phyloP scores from a whole-genome alignment of 2,329 filamentous ascomycete genomes.

The Parasarocladium wereldwijsianum region DNA sequence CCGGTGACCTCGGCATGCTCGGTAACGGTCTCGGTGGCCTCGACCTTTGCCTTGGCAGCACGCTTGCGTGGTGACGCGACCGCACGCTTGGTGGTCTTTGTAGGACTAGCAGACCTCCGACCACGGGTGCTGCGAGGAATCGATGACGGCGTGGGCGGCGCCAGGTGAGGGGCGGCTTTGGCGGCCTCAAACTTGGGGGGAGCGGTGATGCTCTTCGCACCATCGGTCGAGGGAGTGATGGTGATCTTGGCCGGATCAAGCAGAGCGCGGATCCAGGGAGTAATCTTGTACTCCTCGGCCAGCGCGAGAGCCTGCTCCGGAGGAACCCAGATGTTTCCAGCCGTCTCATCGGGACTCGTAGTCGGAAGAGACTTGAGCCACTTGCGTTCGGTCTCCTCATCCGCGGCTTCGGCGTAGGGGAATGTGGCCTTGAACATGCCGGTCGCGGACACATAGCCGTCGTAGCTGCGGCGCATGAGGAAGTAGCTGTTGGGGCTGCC shows the following conservation, averaged over 20 bases:
- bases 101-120: constrained; percentile 43
- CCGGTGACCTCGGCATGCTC: constrained; percentile 17
- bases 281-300: constrained; percentile 75
- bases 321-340: constrained; percentile 92
- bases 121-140: constrained; percentile 30
- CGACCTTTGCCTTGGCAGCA: constrained; percentile 26
- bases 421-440: constrained; percentile 91
- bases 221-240: constrained; percentile 42
- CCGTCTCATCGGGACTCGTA: constrained; percentile 82
- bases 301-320: constrained; percentile 68
- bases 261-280: constrained; percentile 80
- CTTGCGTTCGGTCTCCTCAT: constrained; percentile 63
- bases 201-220: constrained; percentile 58
- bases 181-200: constrained; percentile 65
- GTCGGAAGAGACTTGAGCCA: constrained; percentile 73
- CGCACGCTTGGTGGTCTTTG: constrained; percentile 31
- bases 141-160: constrained; percentile 33
- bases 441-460: constrained; percentile 73
- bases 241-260: constrained; percentile 74
- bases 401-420: constrained; percentile 56
- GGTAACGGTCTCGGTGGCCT: constrained; percentile 17
- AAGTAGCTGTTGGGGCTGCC: constrained; percentile 88
- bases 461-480: constrained; percentile 79
- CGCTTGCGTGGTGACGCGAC: constrained; percentile 42
- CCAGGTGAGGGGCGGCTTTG: constrained; percentile 25